Base-by-base conservation (phyloP, 192 early-diverging fungal species). In the Backusella australiensis region DNA sequence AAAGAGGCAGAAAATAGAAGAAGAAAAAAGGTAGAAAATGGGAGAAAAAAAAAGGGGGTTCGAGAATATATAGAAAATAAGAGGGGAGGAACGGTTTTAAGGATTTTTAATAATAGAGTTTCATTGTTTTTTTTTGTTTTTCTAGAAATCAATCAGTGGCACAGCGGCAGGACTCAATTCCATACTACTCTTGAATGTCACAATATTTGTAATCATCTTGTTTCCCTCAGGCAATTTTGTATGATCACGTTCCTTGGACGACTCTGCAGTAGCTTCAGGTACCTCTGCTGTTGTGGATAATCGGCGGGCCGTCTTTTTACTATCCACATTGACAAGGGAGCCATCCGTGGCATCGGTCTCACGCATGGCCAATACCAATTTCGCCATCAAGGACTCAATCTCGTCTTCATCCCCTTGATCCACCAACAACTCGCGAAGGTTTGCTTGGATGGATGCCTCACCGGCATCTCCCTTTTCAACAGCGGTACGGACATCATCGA, bases 111-210 rank as follows among this genome's bases (percentile, higher is more conserved):
- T 59, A 23, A 21, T 32, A 32, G 29, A 21, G 56, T 72, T 19
- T 72, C 29, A 32, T 32, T 32, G 1, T 32, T 72, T 26, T 46
- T 44, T 49, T 46, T 8, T 59, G 29, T n/a, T 14, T 21, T 56
- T 56, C 53, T 70, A 76, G 17, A 76, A 76, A 14, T 79, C 72
- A 26, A 12, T 73, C 68, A 79, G 70, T 59, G 87, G 87, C 6
- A 79, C 75, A 26, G 88, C 80, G 14, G 84, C 82, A 32, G 84
- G 77, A 52, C 83, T 82, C 35, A 85, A 71, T 29, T 86, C 78
- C 74, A 89, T 81, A 71, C 75, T 81, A 56, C 78, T 82, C 80
- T 90, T 90, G 74, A 87, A 89, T 34, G 73, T 76, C 21, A 83
- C 74, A 12, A 87, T 11, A 75, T 89, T 88, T 9, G 80, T 75